A percentile compares a stretch with the other conserved stretches of the same genome.
Evolutionary conservation across 225 moss, liverwort and hornwort genomes (phyloP).

Genomic region (Climacium dendroides): DNA sequence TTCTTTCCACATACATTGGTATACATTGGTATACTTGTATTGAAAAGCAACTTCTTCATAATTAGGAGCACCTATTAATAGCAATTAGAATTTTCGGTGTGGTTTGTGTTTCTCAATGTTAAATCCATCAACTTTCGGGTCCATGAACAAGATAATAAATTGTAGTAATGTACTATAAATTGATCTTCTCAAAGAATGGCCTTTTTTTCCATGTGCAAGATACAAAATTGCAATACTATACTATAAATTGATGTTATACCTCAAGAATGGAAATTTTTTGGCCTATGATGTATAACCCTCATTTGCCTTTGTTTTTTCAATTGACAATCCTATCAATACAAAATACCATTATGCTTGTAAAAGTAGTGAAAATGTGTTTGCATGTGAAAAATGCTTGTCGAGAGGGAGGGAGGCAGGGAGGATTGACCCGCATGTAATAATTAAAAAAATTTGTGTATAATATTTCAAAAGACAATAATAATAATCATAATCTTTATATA

Average conservation of each 20-base stretch:
- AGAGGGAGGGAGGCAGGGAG: too few species aligned
- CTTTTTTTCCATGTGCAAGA: neutral
- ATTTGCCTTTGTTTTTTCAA: neutral
- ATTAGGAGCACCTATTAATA: neutral
- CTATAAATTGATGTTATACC: neutral
- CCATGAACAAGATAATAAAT: neutral
- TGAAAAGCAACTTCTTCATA: neutral
- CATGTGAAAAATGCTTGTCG: too few species aligned
- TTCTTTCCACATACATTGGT: neutral
- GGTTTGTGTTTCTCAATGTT: too few species aligned
- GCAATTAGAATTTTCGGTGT: too few species aligned
- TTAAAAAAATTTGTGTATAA: neutral
- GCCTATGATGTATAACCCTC: neutral
- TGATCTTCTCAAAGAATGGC: neutral
- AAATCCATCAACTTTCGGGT: neutral
- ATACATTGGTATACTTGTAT: neutral
- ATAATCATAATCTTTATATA: neutral
- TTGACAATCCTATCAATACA: neutral
- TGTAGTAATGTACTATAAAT: neutral
- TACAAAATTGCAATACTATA: accelerated
- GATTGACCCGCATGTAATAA: too few species aligned
- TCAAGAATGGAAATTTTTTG: neutral
- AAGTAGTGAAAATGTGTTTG: neutral
- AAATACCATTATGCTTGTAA: neutral
- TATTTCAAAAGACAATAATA: neutral